Evolutionary conservation across 2,329 filamentous ascomycete genomes (phyloP).

Genomic region (Fusarium udum): DNA sequence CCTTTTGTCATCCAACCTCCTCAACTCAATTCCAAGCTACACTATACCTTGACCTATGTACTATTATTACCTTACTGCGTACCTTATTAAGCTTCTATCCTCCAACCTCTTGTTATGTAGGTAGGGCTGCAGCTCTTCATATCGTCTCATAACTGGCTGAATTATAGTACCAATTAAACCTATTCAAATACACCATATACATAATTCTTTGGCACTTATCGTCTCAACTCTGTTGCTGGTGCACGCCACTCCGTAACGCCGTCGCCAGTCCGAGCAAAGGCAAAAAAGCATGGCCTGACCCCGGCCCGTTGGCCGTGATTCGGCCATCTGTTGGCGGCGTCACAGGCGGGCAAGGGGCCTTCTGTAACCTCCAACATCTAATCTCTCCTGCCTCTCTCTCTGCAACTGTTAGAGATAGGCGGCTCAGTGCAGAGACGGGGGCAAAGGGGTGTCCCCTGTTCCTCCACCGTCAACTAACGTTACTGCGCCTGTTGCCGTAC

Average conservation of each 20-base stretch:
- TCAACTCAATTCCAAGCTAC: background rate
- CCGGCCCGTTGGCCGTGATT: slow-evolving; percentile 34
- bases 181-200: background rate
- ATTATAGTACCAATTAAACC: background rate
- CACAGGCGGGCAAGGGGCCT: slow-evolving; percentile 39
- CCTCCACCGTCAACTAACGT: slow-evolving; percentile 33
- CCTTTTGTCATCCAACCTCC: slow-evolving; percentile 3
- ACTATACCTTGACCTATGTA: background rate
- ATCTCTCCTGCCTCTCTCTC: background rate
- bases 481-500: slow-evolving; percentile 20
- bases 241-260: slow-evolving; percentile 23
- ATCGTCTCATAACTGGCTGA: slow-evolving; percentile 1
- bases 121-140: slow-evolving; percentile 23
- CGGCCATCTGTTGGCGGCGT: slow-evolving; percentile 39
- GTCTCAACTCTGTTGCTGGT: slow-evolving; percentile 11
- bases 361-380: slow-evolving; percentile 23
- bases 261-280: background rate
- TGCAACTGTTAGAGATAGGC: slow-evolving; percentile 27
- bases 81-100: background rate
- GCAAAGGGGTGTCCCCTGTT: slow-evolving; percentile 18
- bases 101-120: slow-evolving; percentile 15
- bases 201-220: slow-evolving; percentile 7
- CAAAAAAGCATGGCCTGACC: slow-evolving; percentile 19
- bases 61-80: background rate
- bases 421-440: slow-evolving; percentile 8